Evolutionary conservation across 164 flowering plant species (phyloP).

Genomic region (Chimonanthus salicifolius): DNA sequence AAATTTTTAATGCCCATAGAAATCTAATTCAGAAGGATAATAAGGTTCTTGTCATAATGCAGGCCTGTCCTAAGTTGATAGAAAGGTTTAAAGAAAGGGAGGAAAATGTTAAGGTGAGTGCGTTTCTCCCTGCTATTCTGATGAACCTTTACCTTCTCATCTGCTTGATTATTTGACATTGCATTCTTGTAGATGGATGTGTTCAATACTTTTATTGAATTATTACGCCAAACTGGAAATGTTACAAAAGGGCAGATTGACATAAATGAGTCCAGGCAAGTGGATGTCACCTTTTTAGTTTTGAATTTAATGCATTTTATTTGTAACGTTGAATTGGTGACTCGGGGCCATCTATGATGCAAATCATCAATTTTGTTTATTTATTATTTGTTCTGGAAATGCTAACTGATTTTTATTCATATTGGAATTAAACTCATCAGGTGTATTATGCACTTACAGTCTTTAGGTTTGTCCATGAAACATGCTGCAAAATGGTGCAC

Average conservation of each 20-base stretch:
- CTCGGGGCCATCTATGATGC: too few species aligned
- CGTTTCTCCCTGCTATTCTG: background rate
- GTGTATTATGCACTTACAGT: background rate
- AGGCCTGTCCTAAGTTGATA: conserved; percentile 99
- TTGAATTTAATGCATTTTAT: background rate
- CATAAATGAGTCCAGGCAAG: conserved; percentile 67
- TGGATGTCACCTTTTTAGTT: conserved; percentile 10
- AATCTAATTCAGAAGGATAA: background rate
- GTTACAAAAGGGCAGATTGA: conserved; percentile 86
- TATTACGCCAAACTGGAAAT: conserved; percentile 95
- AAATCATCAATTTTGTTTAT: too few species aligned
- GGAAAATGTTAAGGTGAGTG: conserved; percentile 90
- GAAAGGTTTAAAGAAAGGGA: conserved; percentile 98
- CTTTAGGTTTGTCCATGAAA: background rate
- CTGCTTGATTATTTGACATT: conserved; percentile 8
- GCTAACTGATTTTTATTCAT: too few species aligned
- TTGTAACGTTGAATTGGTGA: too few species aligned
- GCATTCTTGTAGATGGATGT: conserved; percentile 83
- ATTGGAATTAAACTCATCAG: background rate
- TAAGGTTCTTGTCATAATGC: conserved; percentile 11
- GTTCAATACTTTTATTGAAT: conserved; percentile 86
- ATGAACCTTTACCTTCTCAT: background rate
- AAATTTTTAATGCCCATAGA: background rate
- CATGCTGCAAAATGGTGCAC: background rate
- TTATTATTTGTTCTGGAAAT: too few species aligned